Percentiles rank a stretch among this genome's conserved stretches.
Conservation (phyloP, 495 filamentous ascomycete species). For the Penicillium coffeae region DNA sequence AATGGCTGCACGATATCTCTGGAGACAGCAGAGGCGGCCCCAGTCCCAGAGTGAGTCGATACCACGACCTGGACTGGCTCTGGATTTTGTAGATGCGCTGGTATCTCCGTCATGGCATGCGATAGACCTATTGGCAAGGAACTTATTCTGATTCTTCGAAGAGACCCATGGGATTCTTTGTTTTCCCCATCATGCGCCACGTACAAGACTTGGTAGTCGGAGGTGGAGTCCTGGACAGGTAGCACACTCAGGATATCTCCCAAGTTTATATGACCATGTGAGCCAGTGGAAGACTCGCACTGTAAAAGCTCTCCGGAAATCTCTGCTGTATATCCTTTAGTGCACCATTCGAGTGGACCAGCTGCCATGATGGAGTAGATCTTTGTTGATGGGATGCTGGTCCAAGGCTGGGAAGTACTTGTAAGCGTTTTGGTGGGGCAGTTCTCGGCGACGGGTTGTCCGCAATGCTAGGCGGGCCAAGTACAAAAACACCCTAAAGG, state of each 20-base stretch:
- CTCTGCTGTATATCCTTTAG: constrained; percentile 1
- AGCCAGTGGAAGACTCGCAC: constrained; percentile 14
- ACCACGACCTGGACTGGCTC: constrained; percentile 60
- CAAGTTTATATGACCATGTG: constrained; percentile 16
- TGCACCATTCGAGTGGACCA: background rate
- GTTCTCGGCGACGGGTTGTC: no score
- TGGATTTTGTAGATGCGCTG: constrained; percentile 20
- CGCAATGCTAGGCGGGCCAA: no score
- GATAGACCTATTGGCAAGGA: constrained; percentile 17
- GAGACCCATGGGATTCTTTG: background rate
- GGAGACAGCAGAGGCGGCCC: constrained; percentile 55
- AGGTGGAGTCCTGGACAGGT: background rate
- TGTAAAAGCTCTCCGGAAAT: constrained; percentile 10
- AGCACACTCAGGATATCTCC: constrained; percentile 30
- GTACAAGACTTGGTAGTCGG: constrained; percentile 23
- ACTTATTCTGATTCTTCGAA: constrained; percentile 15
- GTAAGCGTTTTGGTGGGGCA: background rate
- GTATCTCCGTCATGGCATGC: constrained; percentile 17
- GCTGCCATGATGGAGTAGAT: background rate
- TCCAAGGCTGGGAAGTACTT: background rate
- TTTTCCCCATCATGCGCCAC: constrained; percentile 1
- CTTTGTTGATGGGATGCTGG: background rate
- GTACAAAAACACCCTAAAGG: no score
- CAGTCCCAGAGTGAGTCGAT: constrained; percentile 69
- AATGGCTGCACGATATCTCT: constrained; percentile 54